A percentile compares a stretch with the other conserved stretches of the same genome.
Conservation (phyloP, 352 stramenopile species). For the Globisporangium rhizosaccharum region DNA sequence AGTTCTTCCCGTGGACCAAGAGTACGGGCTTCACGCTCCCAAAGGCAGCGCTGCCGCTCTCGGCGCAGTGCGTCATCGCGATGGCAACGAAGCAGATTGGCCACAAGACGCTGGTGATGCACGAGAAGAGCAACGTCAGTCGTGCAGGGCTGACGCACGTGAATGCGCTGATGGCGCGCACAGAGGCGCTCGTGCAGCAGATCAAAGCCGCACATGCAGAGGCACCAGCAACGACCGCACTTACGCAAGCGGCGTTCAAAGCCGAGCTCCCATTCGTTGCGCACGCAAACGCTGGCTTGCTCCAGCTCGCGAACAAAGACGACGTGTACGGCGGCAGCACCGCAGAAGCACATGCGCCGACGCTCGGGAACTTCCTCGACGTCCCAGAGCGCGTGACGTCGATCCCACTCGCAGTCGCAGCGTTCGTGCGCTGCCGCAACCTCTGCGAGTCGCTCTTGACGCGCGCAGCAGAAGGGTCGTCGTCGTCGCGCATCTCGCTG, state of each 20-base stretch:
- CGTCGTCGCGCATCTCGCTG: slow-evolving; percentile 84
- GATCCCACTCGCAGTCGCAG: slow-evolving; percentile 65
- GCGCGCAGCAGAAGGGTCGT: slow-evolving; percentile 80
- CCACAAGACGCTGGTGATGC: slow-evolving; percentile 62
- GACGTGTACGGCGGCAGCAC: slow-evolving; percentile 76
- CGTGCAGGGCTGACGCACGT: slow-evolving; percentile 34
- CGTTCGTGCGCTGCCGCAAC: slow-evolving; percentile 71
- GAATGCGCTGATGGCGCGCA: slow-evolving; percentile 45
- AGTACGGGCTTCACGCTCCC: slow-evolving; percentile 48
- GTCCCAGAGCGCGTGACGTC: slow-evolving; percentile 77
- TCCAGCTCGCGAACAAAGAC: slow-evolving; percentile 50
- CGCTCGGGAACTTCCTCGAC: slow-evolving; percentile 78
- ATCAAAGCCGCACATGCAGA: slow-evolving; percentile 15
- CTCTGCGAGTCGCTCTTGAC: slow-evolving; percentile 78
- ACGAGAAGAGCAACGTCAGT: slow-evolving; percentile 35
- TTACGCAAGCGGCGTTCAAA: slow-evolving; percentile 23
- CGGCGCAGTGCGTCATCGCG: slow-evolving; percentile 52
- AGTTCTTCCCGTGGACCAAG: slow-evolving; percentile 56
- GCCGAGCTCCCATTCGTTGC: slow-evolving; percentile 36
- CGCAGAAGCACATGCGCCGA: slow-evolving; percentile 52
- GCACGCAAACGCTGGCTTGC: slow-evolving; percentile 56
- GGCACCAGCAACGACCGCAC: slow-evolving; percentile 1
- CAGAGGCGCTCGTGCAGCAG: slow-evolving; percentile 41
- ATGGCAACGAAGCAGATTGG: slow-evolving; percentile 74
- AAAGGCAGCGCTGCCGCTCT: slow-evolving; percentile 40